Evolutionary conservation across 2,329 filamentous ascomycete genomes (phyloP).

Genomic region (Colletotrichum shisoi): DNA sequence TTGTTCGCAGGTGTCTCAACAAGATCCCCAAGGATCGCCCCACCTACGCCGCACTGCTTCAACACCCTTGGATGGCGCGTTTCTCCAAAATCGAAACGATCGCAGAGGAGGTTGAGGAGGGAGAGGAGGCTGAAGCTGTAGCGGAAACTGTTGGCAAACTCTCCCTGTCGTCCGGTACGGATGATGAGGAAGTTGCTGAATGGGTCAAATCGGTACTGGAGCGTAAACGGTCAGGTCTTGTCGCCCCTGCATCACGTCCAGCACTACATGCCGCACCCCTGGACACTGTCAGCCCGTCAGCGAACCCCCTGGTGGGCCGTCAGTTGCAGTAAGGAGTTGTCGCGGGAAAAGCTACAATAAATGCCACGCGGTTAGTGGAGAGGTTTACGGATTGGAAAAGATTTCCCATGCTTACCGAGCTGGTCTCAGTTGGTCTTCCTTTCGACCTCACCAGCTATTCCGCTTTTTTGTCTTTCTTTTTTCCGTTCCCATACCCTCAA

Average conservation of each 20-base stretch:
- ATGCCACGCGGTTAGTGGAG: slow-evolving; percentile 36
- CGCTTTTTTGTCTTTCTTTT: slow-evolving; percentile 30
- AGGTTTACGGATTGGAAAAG: slow-evolving; percentile 19
- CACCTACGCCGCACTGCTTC: slow-evolving; percentile 88
- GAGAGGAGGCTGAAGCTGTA: slow-evolving; percentile 56
- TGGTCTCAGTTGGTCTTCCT: slow-evolving; percentile 35
- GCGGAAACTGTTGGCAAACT: slow-evolving; percentile 57
- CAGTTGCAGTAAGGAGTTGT: slow-evolving; percentile 11
- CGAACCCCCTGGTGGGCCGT: slow-evolving; percentile 48
- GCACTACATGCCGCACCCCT: slow-evolving; percentile 88
- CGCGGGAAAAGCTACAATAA: not conserved
- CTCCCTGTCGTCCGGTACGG: slow-evolving; percentile 53
- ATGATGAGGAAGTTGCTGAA: slow-evolving; percentile 82
- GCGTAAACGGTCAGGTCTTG: slow-evolving; percentile 66
- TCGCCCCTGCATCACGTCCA: slow-evolving; percentile 68
- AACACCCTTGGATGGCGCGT: slow-evolving; percentile 85
- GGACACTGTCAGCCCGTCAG: slow-evolving; percentile 70
- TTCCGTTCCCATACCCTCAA: slow-evolving; percentile 36
- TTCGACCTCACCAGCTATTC: not conserved
- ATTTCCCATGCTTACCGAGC: slow-evolving; percentile 35
- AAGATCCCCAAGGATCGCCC: slow-evolving; percentile 92
- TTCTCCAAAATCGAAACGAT: slow-evolving; percentile 81
- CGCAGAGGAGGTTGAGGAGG: slow-evolving; percentile 72
- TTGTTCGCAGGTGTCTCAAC: slow-evolving; percentile 88
- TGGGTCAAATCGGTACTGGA: slow-evolving; percentile 82